Percentiles rank a stretch among this genome's conserved stretches.
These are phyloP conservation scores for Aspergillus uvarum DNA, from an alignment of 2,329 filamentous ascomycete genomes.

Conservation along the genomic window DNA sequence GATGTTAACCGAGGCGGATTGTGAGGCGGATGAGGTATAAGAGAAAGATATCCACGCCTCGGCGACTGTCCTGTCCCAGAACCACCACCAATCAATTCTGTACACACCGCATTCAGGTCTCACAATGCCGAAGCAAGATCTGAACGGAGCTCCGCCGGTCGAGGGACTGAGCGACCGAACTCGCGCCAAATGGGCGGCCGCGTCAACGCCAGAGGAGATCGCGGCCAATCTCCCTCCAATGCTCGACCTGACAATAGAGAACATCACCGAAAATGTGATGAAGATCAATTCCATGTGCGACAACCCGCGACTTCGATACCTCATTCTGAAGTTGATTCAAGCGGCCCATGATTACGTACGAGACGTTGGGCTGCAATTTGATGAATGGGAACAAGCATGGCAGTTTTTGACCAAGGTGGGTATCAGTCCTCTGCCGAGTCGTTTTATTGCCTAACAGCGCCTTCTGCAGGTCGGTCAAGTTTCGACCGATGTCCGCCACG, in stretches of 20 bases:
- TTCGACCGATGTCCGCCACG: conserved; percentile 15
- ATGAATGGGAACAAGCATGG: conserved; percentile 17
- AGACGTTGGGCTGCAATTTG: conserved; percentile 13
- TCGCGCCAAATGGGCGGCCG: conserved; percentile 7
- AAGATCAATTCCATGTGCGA: conserved; percentile 16
- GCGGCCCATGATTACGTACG: conserved; percentile 12
- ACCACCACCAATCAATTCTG: too few relatives aligned
- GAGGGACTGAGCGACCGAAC: conserved; percentile 1
- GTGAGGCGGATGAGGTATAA: conserved; percentile 1
- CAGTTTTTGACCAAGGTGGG: conserved; percentile 15
- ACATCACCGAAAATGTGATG: conserved; percentile 15
- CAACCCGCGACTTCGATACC: conserved; percentile 12
- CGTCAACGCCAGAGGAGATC: conserved; percentile 4
- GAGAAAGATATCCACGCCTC: conserved; percentile 1
- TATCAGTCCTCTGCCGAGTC: background rate
- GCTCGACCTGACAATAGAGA: conserved; percentile 14
- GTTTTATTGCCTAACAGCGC: background rate
- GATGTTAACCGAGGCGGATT: background rate
- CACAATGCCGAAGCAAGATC: conserved; percentile 1
- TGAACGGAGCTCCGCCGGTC: background rate
- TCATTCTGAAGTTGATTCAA: conserved; percentile 11
- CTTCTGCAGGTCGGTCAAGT: conserved; percentile 13
- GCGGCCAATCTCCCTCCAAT: conserved; percentile 3
- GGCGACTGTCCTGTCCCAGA: too few relatives aligned
- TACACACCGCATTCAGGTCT: background rate